These are phyloP conservation scores for Delphinella strobiligena DNA, from an alignment of 2,329 filamentous ascomycete species.

Conservation along the genomic window DNA sequence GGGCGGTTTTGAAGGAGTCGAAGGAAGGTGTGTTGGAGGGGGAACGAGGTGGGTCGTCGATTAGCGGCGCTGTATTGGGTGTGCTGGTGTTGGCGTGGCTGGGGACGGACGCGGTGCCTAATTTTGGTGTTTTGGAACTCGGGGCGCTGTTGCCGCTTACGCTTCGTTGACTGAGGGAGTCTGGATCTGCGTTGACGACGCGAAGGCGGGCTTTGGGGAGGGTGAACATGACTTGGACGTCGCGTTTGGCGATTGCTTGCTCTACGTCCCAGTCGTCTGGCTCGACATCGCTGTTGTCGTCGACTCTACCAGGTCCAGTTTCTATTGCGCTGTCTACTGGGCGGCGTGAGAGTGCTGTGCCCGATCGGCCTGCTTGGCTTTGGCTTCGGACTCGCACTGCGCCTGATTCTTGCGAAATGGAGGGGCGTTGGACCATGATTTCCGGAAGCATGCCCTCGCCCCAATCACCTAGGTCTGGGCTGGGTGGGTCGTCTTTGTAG, in stretches of 20 bases:
- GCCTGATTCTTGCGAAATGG: no score
- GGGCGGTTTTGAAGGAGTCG: background rate
- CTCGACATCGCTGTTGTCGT: conserved; percentile 11
- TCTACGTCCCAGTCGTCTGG: conserved; percentile 41
- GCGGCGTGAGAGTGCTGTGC: no score
- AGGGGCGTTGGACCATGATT: background rate
- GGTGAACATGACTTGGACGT: conserved; percentile 67
- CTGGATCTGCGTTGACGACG: conserved; percentile 71
- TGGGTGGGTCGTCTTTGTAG: conserved; percentile 21
- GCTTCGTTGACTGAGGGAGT: conserved; percentile 24
- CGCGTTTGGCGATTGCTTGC: conserved; percentile 31
- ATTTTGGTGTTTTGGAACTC: no score
- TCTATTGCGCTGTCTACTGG: no score
- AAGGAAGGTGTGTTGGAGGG: background rate
- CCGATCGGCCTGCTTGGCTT: no score
- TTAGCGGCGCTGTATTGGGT: no score
- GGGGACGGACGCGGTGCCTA: no score
- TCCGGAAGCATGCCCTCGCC: conserved; percentile 13
- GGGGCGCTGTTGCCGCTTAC: conserved; percentile 19
- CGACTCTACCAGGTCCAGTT: no score
- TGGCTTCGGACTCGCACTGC: no score
- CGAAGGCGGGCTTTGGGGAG: conserved; percentile 75
- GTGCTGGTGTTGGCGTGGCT: no score
- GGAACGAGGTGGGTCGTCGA: no score
- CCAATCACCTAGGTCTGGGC: conserved; percentile 21